phyloP scores from a whole-genome alignment of 495 filamentous ascomycete genomes.

The Penicillium verhagenii region DNA sequence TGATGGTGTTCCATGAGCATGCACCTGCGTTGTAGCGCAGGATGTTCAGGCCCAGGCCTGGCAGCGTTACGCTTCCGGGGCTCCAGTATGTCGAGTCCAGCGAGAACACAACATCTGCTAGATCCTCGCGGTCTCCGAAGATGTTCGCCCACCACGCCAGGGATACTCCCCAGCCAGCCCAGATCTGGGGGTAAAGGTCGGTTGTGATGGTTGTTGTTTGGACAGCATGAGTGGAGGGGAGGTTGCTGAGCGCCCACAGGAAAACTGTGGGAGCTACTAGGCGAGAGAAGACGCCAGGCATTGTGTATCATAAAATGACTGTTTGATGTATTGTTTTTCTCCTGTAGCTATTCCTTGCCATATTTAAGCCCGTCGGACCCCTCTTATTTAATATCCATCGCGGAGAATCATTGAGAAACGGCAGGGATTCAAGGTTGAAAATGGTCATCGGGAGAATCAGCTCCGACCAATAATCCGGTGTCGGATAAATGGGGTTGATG shows the following conservation, averaged over 20 bases:
- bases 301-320: neutral
- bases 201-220: conserved; percentile 9
- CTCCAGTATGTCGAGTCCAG: conserved; percentile 10
- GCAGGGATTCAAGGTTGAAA: neutral
- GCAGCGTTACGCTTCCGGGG: neutral
- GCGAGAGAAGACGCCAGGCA: neutral
- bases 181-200: conserved; percentile 2
- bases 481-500: neutral
- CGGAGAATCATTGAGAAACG: neutral
- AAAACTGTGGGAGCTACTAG: neutral
- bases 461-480: neutral
- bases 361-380: neutral
- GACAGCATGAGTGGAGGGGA: neutral
- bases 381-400: neutral
- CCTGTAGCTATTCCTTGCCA: neutral
- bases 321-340: too few relatives aligned
- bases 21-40: conserved; percentile 16
- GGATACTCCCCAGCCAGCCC: conserved; percentile 15
- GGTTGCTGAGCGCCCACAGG: neutral
- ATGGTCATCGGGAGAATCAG: neutral
- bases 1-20: conserved; percentile 12
- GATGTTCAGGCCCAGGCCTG: conserved; percentile 15
- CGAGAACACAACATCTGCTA: conserved; percentile 13
- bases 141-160: conserved; percentile 19
- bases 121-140: conserved; percentile 9